Evolutionary conservation across 768 basidiomycete species (phyloP).

Genomic region (Symmetrospora coprosmae): DNA sequence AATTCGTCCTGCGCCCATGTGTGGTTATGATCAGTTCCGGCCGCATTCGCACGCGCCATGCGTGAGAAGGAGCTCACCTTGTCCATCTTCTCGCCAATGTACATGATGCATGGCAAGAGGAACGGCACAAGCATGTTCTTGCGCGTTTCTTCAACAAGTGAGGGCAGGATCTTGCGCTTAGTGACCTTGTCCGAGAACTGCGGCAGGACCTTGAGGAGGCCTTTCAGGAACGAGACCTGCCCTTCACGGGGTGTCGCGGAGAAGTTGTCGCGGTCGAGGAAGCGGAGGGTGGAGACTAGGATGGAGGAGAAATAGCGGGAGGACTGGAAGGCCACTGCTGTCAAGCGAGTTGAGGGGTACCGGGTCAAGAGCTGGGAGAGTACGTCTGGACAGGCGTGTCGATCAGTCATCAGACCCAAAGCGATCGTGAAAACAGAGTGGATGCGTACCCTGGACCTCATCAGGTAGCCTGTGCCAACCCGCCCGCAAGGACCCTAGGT

Average conservation of each 20-base stretch:
- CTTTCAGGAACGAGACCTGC: constrained; percentile 46
- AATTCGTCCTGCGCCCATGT: constrained; percentile 57
- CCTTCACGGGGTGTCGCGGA: constrained; percentile 86
- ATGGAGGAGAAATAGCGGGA: constrained; percentile 89
- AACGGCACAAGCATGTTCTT: constrained; percentile 83
- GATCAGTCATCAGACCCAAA: background rate
- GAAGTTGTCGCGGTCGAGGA: constrained; percentile 88
- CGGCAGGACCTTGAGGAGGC: constrained; percentile 48
- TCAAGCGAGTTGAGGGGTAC: constrained; percentile 56
- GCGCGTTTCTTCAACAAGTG: constrained; percentile 79
- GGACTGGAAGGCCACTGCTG: constrained; percentile 57
- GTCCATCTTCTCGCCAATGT: constrained; percentile 63
- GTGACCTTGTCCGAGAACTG: constrained; percentile 75
- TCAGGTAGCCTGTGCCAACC: constrained; percentile 36
- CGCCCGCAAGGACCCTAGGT: constrained; percentile 49
- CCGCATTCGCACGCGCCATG: background rate
- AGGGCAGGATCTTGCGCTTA: constrained; percentile 76
- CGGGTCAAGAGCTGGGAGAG: constrained; percentile 68
- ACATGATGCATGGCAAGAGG: constrained; percentile 87
- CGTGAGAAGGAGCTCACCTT: constrained; percentile 35
- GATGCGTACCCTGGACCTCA: constrained; percentile 44
- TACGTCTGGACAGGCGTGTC: constrained; percentile 49
- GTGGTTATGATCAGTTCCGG: background rate
- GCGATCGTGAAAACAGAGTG: background rate
- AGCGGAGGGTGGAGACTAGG: constrained; percentile 88